Evolutionary conservation across 2,329 filamentous ascomycete species (phyloP).

Genomic region (Alternaria postmessia): DNA sequence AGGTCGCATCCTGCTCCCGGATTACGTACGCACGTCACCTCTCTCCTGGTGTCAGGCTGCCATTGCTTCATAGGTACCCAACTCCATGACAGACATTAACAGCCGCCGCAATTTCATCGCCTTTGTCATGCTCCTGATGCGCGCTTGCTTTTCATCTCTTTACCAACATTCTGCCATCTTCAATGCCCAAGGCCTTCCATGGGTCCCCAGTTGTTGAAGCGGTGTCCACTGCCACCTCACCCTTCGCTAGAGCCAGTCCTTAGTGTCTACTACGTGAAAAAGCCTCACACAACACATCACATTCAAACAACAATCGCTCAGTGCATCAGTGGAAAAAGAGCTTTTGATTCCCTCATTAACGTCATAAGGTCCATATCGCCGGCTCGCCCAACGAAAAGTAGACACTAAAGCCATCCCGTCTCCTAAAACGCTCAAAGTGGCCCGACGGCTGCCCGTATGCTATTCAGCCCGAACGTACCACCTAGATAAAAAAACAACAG

Average conservation of each 20-base stretch:
- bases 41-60: conserved; percentile 14
- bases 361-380: conserved; percentile 38
- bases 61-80: conserved; percentile 4
- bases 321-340: conserved; percentile 32
- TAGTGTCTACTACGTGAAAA: conserved; percentile 8
- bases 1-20: conserved; percentile 17
- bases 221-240: conserved; percentile 21
- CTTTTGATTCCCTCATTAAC: conserved; percentile 53
- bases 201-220: conserved; percentile 15
- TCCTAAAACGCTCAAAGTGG: conserved; percentile 17
- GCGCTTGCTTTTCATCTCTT: not conserved
- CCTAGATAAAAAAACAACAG: conserved; percentile 31
- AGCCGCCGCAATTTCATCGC: not conserved
- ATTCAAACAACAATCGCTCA: not conserved
- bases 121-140: not conserved
- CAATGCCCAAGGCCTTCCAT: conserved; percentile 7
- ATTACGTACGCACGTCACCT: conserved; percentile 28
- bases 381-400: conserved; percentile 33
- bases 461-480: conserved; percentile 24
- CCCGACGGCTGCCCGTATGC: conserved; percentile 20
- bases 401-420: conserved; percentile 33
- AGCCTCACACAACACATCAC: conserved; percentile 2
- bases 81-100: not conserved
- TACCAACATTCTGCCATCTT: not conserved
- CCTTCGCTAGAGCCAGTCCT: conserved; percentile 11